Evolutionary conservation across 164 flowering plant genomes (phyloP).

Genomic region (Umbellularia californica): DNA sequence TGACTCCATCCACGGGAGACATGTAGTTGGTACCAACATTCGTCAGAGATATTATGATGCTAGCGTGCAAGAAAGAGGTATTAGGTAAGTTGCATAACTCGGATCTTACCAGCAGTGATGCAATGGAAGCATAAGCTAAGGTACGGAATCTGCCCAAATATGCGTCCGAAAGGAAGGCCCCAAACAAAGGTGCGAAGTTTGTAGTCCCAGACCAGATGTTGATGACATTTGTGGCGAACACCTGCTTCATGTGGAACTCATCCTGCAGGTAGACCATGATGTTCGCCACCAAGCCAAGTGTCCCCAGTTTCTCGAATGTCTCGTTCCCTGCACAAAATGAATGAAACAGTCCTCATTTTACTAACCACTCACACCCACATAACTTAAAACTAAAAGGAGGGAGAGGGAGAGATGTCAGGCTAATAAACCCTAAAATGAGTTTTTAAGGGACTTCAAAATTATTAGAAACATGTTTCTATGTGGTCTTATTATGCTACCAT

Average conservation of each 20-base stretch:
- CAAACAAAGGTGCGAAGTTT: conserved; percentile 51
- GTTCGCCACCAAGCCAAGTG: conserved; percentile 55
- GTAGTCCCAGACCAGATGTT: conserved; percentile 54
- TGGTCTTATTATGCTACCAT: too few species aligned
- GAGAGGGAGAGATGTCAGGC: not conserved
- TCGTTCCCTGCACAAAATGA: conserved; percentile 54
- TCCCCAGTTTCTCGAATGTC: conserved; percentile 75
- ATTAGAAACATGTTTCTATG: too few species aligned
- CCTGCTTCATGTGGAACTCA: conserved; percentile 51
- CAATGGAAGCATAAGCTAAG: conserved; percentile 44
- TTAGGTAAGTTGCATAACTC: too few species aligned
- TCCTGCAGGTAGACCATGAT: conserved; percentile 55
- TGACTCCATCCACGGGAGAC: too few species aligned
- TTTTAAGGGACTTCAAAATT: too few species aligned
- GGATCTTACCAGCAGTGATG: conserved; percentile 45
- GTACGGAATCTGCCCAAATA: conserved; percentile 61
- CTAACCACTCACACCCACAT: not conserved
- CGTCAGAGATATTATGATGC: too few species aligned
- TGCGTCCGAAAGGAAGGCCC: conserved; percentile 69
- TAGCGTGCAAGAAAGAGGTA: too few species aligned
- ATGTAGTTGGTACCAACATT: too few species aligned
- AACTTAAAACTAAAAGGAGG: not conserved
- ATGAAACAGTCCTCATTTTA: not conserved
- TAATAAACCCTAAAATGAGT: too few species aligned
- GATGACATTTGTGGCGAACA: conserved; percentile 45